Base-by-base conservation (phyloP, 2,329 filamentous ascomycete species). In the Talaromyces sp. region DNA sequence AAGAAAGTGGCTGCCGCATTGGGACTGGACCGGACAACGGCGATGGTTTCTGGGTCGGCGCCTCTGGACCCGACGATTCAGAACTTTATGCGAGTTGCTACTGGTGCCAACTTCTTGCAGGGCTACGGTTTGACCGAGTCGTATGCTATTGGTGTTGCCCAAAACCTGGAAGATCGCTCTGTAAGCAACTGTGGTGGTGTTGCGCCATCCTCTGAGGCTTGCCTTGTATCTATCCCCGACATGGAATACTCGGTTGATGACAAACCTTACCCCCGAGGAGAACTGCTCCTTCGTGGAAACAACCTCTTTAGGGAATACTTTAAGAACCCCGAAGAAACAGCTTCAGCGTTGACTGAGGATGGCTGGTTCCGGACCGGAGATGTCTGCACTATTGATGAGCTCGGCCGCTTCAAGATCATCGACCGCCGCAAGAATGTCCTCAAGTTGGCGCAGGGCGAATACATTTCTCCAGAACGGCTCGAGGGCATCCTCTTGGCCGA, bases 351-450 rank as follows among this genome's bases (percentile, higher is more conserved):
- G 53, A 91, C 94, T 8, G 81, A 88, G 34, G 92, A 97, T 66
- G 95, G 95, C 64, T 99, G 95, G 95, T 98, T 99, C 85, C 90
- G 90, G 74, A 97, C 92, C 0, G 95, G 95, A 60, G 95, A 99
- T 70, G 94, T 99, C 67, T 91, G 87, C 71, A 85, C 88, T 66
- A 83, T 99, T 28, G 95, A 99, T 76, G 87, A 87, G 67, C 77
- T 90, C 72, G 95, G 95, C 65, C 91, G 93, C 64, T 89, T 98
- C 82, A 88, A 86, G 77, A 96, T 99, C 76, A 89, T 99, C 70
- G 95, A 99, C 77, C 92, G 95, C 70, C 89, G 92, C 79, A 99
- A 99, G 89, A 98, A 98, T 78, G 91, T 99, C n/a, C 87, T 99
- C 73, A 99, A 99, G 84, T 86, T 99, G 61, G 89, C 94, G 0